Evolutionary conservation across 208 protist species (phyloP), one percentile per base, ranked within the genome.

Genomic region (Wallacemonas sp.): DNA sequence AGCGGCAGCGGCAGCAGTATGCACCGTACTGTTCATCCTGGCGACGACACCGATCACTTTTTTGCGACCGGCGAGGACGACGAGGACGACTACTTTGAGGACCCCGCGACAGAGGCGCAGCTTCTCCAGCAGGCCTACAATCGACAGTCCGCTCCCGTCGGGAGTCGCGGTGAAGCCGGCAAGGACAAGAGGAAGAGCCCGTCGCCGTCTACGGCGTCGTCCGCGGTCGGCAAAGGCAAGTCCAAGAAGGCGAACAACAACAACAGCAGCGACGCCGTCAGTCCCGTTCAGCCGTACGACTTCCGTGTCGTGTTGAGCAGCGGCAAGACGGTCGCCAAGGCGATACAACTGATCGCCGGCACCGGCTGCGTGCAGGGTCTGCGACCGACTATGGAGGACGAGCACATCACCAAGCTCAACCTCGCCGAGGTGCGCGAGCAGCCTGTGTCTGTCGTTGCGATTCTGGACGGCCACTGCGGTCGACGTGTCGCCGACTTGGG

Each of bases 391-490:
- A 94, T 94, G 88, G 88, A 94, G 55, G 88, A 94, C 70, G 82
- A 81, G 42, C 88, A 94, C 69, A 86, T 89, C 63, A 62, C 70
- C 16, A 57, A 79, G 18, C 65, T 91, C 18, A 77, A 81, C 76
- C 67, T 67, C 8, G 55, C 76, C 26, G 67, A 70, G 22, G 83
- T 78, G 14, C 73, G 70, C 4, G 86, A 74, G n/a, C 81, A 90
- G 71, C 68, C 81, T 1, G 73, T 94, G 29, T 84, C 77, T 26
- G 62, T 91, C 16, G 36, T 90, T 11, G 88, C 75, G 16, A 82
- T 94, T 52, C 74, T 90, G 31, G 88, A 94, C 69, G 88, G 88
- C n/a, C 88, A 94, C 74, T 94, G 88, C 65, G 88, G 88, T 16
- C 79, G 81, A 10, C 81, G 74, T 29, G 88, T 94, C 32, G 84